A percentile compares a stretch with the other conserved stretches of the same genome.
Evolutionary conservation across 768 basidiomycete genomes (phyloP).

Genomic region (Lactarius quietus): DNA sequence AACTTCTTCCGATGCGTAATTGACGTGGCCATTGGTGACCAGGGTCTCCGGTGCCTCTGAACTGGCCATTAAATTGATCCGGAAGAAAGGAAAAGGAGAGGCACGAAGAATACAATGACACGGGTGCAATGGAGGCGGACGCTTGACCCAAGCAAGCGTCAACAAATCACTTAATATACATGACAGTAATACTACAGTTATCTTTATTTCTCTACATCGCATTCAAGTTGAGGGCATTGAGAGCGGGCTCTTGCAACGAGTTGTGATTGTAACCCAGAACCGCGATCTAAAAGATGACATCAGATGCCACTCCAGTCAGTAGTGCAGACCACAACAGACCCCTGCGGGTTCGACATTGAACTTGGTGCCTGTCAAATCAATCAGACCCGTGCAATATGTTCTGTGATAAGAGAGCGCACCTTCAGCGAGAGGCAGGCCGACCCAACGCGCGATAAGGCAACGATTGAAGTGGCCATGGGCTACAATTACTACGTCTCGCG

Average conservation of each 20-base stretch:
- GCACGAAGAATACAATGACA: neutral
- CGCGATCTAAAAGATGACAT: constrained; percentile 50
- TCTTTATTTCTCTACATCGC: constrained; percentile 10
- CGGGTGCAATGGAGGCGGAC: neutral
- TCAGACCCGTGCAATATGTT: constrained; percentile 9
- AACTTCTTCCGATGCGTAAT: neutral
- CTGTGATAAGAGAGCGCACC: constrained; percentile 37
- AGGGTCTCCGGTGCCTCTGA: constrained; percentile 9
- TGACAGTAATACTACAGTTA: neutral
- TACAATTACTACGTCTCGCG: constrained; percentile 82
- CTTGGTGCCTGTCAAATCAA: constrained; percentile 14
- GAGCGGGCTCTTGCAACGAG: constrained; percentile 69
- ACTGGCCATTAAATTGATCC: constrained; percentile 18
- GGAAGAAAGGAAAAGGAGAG: constrained; percentile 21
- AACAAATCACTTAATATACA: constrained; percentile 11
- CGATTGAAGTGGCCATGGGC: constrained; percentile 87
- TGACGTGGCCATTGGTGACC: constrained; percentile 1
- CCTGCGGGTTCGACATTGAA: constrained; percentile 25
- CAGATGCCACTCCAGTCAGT: neutral
- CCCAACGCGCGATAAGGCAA: constrained; percentile 79
- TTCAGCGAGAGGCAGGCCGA: constrained; percentile 56
- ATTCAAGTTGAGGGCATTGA: constrained; percentile 67
- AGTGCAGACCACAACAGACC: constrained; percentile 16
- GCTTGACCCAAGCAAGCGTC: constrained; percentile 23
- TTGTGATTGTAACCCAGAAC: constrained; percentile 83